Base-by-base conservation (phyloP, 148 eudicot genomes). In the Cornus kousa region DNA sequence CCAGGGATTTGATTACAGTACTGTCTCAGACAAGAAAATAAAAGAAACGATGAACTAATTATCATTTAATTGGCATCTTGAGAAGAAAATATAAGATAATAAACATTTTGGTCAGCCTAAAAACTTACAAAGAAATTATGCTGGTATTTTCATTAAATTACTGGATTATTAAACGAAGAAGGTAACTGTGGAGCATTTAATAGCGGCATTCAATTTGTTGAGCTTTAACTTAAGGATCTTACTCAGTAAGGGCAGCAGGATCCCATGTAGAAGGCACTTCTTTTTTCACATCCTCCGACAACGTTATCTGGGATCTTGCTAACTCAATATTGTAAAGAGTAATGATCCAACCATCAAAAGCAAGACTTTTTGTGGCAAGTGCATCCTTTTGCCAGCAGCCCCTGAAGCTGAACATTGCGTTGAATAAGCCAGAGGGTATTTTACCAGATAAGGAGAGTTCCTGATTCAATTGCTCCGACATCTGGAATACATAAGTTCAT, bases 311-410 rank as follows among this genome's bases (percentile, higher is more conserved):
- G 32, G 94, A 87, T 78, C 86, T 96, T 40, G 82, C 88, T 31
- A 96, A 87, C 87, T 87, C 98, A 71, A 96, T 87, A 48, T 88
- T 92, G 84, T 96, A 96, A 12, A 96, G 82, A 59, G 91, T 84
- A 81, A 96, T 88, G 77, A 89, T 88, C 90, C 98, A 96, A 73
- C 99, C 99, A 85, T 96, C 98, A 84, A 92, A 89, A 57, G 95
- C 97, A 40, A 96, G 93, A 72, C 79, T 80, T 83, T 90, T 96
- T 7, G 99, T 92, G 66, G 82, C 50, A 32, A 91, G 87, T 76
- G 97, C 95, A 83, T 96, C 99, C 73, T 87, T 88, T 81, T 90
- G 97, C 99, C 99, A 96, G 87, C 93, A 82, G 20, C 92, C 92
- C 67, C 87, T 91, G 86, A 81, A 87, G 84, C 68, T 78, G 68